phyloP scores from a whole-genome alignment of 441 rosid genomes.

The Viola pubescens region DNA sequence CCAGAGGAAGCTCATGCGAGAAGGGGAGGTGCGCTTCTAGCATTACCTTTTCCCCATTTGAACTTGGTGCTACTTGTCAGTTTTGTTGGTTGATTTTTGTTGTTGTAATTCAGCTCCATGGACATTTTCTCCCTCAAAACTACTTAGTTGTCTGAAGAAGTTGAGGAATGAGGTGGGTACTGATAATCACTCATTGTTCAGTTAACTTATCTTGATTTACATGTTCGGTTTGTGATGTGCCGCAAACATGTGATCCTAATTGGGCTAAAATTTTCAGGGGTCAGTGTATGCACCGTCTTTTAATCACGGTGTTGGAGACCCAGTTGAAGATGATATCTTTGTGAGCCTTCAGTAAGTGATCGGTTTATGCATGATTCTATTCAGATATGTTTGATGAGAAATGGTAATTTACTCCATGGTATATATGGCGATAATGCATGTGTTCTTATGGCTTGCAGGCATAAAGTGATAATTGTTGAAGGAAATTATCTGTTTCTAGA shows the following conservation, averaged over 20 bases:
- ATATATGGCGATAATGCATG: not conserved
- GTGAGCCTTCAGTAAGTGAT: constrained; percentile 71
- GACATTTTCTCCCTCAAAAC: constrained; percentile 62
- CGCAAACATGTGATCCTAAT: constrained; percentile 9
- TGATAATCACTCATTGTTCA: not conserved
- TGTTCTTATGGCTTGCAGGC: constrained; percentile 41
- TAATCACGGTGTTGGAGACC: constrained; percentile 91
- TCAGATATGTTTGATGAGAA: not conserved
- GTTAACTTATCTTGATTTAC: not conserved
- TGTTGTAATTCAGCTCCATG: constrained; percentile 63
- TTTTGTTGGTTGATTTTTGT: constrained; percentile 18
- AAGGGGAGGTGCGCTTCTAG: constrained; percentile 72
- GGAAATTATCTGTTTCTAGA: constrained; percentile 71
- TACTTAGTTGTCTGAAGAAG: constrained; percentile 63
- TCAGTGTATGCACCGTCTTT: constrained; percentile 82
- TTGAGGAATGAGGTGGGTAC: constrained; percentile 59
- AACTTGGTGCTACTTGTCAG: constrained; percentile 2
- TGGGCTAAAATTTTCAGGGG: constrained; percentile 40
- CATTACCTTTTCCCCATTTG: constrained; percentile 11
- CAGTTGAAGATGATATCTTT: constrained; percentile 80
- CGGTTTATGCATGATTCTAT: constrained; percentile 4
- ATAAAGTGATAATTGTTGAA: constrained; percentile 77
- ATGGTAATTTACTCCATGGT: not conserved
- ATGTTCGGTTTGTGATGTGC: not conserved
- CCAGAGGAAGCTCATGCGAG: constrained; percentile 95